Percentiles rank a stretch among this genome's conserved stretches.
phyloP scores from a whole-genome alignment of 31 red algal species.

The Porphyra umbilicalis region DNA sequence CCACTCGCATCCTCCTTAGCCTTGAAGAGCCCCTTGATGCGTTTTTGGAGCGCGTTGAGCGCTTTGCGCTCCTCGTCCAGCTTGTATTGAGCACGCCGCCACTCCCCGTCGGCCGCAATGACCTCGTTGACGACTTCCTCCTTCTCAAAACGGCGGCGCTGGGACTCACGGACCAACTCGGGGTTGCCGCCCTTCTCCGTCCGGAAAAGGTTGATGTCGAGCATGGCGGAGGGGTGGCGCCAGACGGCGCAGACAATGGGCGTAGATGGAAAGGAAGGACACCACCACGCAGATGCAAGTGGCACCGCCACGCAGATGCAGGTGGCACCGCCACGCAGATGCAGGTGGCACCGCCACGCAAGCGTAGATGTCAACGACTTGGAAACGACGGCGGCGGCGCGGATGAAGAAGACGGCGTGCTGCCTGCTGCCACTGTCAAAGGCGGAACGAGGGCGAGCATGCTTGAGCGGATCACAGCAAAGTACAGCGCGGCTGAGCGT shows the following conservation, averaged over 20 bases:
- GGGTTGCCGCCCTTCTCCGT: constrained; percentile 84
- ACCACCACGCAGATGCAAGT: no score
- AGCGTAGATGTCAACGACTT: no score
- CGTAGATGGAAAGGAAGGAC: not conserved
- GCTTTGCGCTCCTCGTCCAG: constrained; percentile 56
- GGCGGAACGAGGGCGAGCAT: no score
- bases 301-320: no score
- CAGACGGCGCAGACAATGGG: not conserved
- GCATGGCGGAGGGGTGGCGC: constrained; percentile 5
- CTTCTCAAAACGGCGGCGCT: constrained; percentile 67
- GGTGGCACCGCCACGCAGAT: no score
- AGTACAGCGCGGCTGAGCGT: no score
- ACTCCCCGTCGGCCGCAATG: constrained; percentile 72
- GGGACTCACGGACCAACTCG: constrained; percentile 62
- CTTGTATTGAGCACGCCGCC: constrained; percentile 58
- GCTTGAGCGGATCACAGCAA: no score
- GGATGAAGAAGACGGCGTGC: no score
- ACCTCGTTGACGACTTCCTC: constrained; percentile 73
- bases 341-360: no score
- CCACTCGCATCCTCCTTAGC: constrained; percentile 39
- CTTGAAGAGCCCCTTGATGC: constrained; percentile 48
- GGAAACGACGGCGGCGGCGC: no score
- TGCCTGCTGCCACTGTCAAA: no score
- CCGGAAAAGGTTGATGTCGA: constrained; percentile 94
- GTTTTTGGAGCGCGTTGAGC: constrained; percentile 45